Base-by-base conservation (phyloP, 768 basidiomycete species). In the Mycena vitilis region DNA sequence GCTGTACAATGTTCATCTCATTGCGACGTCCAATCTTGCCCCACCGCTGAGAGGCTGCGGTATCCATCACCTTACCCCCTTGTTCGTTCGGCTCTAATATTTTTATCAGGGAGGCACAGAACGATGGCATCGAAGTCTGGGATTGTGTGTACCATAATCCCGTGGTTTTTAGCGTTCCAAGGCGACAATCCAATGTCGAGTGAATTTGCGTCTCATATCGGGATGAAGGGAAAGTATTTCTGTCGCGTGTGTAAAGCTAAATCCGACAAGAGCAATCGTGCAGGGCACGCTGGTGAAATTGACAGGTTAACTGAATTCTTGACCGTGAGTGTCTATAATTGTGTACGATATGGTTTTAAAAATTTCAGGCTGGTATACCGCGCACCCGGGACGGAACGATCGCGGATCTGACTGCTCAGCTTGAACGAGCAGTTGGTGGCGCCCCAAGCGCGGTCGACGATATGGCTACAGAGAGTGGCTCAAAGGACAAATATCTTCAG, bases 161-260 rank as follows among this genome's bases (percentile, higher is more conserved):
- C 65, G 0, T 72, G 51, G 9, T 52, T 75, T 7, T 47, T 76
- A 16, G 74, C 68, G 0, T 60, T 78, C 38, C 67, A 70, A 12
- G 73, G 77, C 2, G 75, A 77, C 71, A 78, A 61, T 53, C 60
- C 60, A 5, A 61, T 61, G 60, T 61, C 60, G n/a, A 61, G 60
- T n/a, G 60, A 61, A 59, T 71, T 78, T 58, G 70, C 74, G 3
- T 74, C 68, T n/a, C 77, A 78, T 57, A 65, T 75, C 15, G 73
- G 77, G 0, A 53, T 73, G 51, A 53, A 42, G n/a, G 74, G 72
- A 5, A 74, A 73, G 36, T 72, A 42, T 34, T 77, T 77, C 37
- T 78, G 77, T 61, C 58, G 68, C 5, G n/a, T 66, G 12, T 78
- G 75, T 63, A 40, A 52, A 47, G 40, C 63, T 20, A 60, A 74